Conservation (phyloP, 805 yeast genomes). For the Metschnikowia henanensis region DNA sequence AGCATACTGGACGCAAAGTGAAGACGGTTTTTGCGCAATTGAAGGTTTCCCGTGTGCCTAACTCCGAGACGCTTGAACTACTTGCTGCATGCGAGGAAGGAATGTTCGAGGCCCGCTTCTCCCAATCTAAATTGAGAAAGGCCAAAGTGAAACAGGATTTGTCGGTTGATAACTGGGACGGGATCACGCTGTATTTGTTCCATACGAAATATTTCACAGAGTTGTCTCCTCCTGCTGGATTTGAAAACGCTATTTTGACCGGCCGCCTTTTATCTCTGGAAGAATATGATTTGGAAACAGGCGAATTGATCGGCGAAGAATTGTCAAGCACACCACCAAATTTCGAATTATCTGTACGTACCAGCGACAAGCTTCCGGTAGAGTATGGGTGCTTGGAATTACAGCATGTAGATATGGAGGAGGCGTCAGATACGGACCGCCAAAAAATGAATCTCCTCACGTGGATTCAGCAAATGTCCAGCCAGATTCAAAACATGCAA, state of each 20-base stretch:
- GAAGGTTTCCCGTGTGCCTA: background rate
- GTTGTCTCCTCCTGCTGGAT: slow-evolving; percentile 9
- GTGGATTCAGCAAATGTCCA: slow-evolving; percentile 15
- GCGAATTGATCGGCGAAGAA: slow-evolving; percentile 26
- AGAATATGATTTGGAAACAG: slow-evolving; percentile 23
- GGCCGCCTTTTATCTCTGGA: slow-evolving; percentile 27
- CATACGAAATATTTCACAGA: slow-evolving; percentile 4
- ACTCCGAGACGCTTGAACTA: background rate
- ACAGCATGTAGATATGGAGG: slow-evolving; percentile 10
- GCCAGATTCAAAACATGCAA: slow-evolving; percentile 8
- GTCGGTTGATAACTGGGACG: slow-evolving; percentile 20
- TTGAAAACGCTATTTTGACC: slow-evolving; percentile 13
- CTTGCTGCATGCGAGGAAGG: slow-evolving; percentile 22
- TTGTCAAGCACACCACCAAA: slow-evolving; percentile 12
- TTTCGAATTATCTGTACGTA: slow-evolving; percentile 12
- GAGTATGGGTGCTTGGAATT: slow-evolving; percentile 14
- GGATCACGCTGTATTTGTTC: slow-evolving; percentile 20
- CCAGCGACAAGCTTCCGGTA: slow-evolving; percentile 12
- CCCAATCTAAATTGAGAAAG: slow-evolving; percentile 6
- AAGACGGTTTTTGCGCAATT: slow-evolving; percentile 14
- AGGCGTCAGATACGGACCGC: slow-evolving; percentile 4
- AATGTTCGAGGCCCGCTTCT: slow-evolving; percentile 11
- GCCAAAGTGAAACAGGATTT: slow-evolving; percentile 13
- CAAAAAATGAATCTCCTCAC: slow-evolving; percentile 14
- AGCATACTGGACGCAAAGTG: slow-evolving; percentile 6